Percentiles rank a stretch among this genome's conserved stretches.
Conservation (phyloP, 257 asterid genomes). For the Solanum paucissectum region DNA sequence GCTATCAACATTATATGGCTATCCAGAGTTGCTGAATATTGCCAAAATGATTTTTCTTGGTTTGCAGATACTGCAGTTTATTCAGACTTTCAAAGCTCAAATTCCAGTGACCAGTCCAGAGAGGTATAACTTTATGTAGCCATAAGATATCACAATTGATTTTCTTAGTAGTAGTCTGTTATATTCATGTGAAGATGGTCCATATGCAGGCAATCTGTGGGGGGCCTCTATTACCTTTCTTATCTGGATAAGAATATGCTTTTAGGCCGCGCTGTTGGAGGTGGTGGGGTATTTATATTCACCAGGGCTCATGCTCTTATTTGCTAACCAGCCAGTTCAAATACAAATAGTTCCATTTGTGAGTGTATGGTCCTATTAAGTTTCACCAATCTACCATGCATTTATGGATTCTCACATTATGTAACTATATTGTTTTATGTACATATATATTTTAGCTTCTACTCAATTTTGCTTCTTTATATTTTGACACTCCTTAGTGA, state of each 20-base stretch:
- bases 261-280: constrained; percentile 83
- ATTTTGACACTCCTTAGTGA: not conserved
- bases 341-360: not conserved
- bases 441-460: too few species aligned
- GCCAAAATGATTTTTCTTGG: not conserved
- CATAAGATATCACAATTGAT: not conserved
- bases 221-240: constrained; percentile 81
- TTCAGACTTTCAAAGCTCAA: constrained; percentile 61
- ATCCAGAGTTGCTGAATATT: not conserved
- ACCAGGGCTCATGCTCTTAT: constrained; percentile 53
- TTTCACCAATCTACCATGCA: not conserved
- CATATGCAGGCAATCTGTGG: constrained; percentile 48
- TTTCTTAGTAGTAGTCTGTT: not conserved
- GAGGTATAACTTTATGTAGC: constrained; percentile 26
- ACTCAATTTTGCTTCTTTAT: too few species aligned
- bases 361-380: not conserved
- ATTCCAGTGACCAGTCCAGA: constrained; percentile 43
- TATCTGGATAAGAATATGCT: constrained; percentile 78
- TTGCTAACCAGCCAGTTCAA: not conserved
- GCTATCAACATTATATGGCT: not conserved
- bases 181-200: not conserved
- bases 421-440: not conserved
- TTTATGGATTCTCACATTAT: not conserved
- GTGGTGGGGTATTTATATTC: constrained; percentile 80
- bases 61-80: constrained; percentile 63